Base-by-base conservation (phyloP, 352 stramenopile species). In the Elongisporangium anandrum region DNA sequence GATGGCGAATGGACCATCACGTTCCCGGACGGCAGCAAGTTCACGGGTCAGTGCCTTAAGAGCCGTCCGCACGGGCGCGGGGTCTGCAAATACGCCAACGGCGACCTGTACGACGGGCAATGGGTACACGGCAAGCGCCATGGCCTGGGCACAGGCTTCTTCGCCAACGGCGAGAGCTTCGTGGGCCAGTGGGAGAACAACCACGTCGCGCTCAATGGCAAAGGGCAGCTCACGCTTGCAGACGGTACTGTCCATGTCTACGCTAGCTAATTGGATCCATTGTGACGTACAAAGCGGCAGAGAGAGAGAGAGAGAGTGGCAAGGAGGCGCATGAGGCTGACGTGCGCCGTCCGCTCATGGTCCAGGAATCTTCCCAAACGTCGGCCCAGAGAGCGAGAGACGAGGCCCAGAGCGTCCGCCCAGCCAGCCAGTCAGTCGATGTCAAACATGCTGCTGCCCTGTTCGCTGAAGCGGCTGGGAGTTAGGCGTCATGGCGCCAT, bases 51-150 rank as follows among this genome's bases (percentile, higher is more conserved):
- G 38, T 92, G 83, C 24, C 64, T 90, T 17, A 75, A 74, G 9
- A 72, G 77, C n/a, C 71, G 77, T 22, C 80, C 83, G 13, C 79
- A 93, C 34, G 81, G 86, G 9, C 79, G 66, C 17, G 86, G 86
- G 3, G 73, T 91, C 39, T 86, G 90, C 60, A 90, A 90, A 50
- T 94, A 93, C 49, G 80, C 84, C 45, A 89, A 88, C 41, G 86
- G 88, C 3, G 88, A 95, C 51, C 49, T 90, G 50, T 96, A 96
- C 64, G 82, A 89, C 23, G 88, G 88, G 1, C 72, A 86, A 55
- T 96, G 88, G 88, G 66, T 92, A 12, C 59, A 88, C 26, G 86
- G 84, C 57, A 90, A 92, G 59, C 81, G 85, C n/a, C 79, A 93
- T 34, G 83, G 83, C 6, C 51, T 70, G 23, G 83, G 83, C 50